Base-by-base conservation (phyloP, 345 rosid genomes). In the Geranium rotundifolium region DNA sequence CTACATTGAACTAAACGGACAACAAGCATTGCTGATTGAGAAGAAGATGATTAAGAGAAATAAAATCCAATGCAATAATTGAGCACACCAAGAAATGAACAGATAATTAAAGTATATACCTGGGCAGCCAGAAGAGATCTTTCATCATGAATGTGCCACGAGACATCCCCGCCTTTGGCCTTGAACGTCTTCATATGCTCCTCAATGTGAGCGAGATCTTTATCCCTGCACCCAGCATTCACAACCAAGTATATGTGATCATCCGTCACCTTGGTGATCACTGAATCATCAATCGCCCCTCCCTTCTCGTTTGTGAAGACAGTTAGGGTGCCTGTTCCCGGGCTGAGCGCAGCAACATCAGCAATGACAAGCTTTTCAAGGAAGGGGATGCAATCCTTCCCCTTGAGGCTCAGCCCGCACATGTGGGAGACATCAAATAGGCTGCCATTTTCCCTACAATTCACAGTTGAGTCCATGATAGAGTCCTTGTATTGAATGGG, bases 401-500 rank as follows among this genome's bases (percentile, higher is more conserved):
- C 99, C 77, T 90, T 93, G 46, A 90, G 96, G 66, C 91, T 93
- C 63, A 93, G 72, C 60, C 99, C 99, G 75, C 99, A 90, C 97
- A 90, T 93, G 61, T 93, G 97, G 3, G 99, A 76, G 54, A 93
- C 99, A 71, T 93, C 99, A 61, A 93, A 93, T 72, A 90, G 84
- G 68, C 88, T 69, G 57, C 99, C 99, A 59, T 90, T 88, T 62
- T 82, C 72, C 67, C 99, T 87, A 73, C 99, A 93, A 69, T 93
- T 93, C 61, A 88, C 78, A 1, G 99, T 85, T 1, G 99, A 93
- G 75, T 93, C 99, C 78, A 93, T 93, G 76, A 93, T 90, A 0
- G 97, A 95, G 64, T 88, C 99, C 75, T 88, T 95, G 84, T 90
- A 95, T 72, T 90, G 97, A 69, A 95, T 86, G 8, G 99, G 99